Conservation (phyloP, 75 land plant genomes). For the Pinus albicaulis region DNA sequence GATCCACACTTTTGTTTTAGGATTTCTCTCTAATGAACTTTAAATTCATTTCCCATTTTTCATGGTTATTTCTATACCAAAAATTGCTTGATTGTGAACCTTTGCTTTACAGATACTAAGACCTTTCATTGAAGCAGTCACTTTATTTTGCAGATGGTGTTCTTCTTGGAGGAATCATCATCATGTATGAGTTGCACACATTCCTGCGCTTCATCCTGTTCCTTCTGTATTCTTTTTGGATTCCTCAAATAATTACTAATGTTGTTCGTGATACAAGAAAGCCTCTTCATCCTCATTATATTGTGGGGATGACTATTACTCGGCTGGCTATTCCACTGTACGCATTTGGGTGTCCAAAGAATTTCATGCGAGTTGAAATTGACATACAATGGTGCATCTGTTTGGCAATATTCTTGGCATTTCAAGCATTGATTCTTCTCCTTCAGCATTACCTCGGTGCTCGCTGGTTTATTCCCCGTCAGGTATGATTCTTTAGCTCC, state of each 20-base stretch:
- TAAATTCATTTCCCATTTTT: too few species aligned
- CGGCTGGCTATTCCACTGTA: constrained; percentile 94
- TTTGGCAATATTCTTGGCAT: constrained; percentile 53
- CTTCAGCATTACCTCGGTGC: constrained; percentile 96
- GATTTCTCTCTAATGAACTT: too few species aligned
- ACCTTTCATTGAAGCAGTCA: too few species aligned
- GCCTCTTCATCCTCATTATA: constrained; percentile 93
- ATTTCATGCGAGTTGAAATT: constrained; percentile 86
- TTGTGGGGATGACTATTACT: constrained; percentile 87
- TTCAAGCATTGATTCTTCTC: constrained; percentile 80
- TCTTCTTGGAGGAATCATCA: constrained; percentile 88
- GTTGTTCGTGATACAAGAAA: constrained; percentile 92
- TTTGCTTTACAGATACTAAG: too few species aligned
- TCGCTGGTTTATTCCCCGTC: constrained; percentile 98
- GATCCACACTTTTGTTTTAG: too few species aligned
- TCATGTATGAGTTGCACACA: constrained; percentile 92
- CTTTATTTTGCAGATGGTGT: constrained; percentile 80
- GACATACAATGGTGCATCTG: constrained; percentile 77
- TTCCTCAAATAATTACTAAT: constrained; percentile 91
- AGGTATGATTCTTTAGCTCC: constrained; percentile 40
- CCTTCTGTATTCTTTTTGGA: constrained; percentile 95
- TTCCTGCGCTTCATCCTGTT: constrained; percentile 74
- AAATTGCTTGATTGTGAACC: too few species aligned
- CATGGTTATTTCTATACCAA: too few species aligned
- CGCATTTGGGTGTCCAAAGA: constrained; percentile 90